Percentiles rank a stretch among this genome's conserved stretches.
Evolutionary conservation across 805 yeast species (phyloP).

Genomic region (Sugiyamaella floridensis): DNA sequence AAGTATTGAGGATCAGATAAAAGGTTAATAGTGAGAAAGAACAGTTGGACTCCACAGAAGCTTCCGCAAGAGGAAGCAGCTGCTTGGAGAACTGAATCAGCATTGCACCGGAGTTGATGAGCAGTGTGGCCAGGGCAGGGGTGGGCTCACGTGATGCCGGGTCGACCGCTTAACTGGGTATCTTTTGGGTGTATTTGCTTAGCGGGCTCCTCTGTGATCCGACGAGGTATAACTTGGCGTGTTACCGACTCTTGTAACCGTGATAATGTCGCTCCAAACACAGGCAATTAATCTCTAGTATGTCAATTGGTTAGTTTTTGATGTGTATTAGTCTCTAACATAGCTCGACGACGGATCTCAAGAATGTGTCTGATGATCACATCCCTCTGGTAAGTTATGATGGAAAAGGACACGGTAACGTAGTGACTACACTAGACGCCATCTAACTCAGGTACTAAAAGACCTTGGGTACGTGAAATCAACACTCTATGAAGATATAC

Average conservation of each 20-base stretch:
- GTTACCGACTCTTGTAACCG: neutral
- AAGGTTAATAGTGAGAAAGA: neutral
- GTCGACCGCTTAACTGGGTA: no score
- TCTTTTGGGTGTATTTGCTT: neutral
- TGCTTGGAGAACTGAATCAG: neutral
- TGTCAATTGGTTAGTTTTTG: neutral
- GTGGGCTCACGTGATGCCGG: neutral
- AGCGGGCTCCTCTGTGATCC: neutral
- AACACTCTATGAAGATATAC: conserved; percentile 21
- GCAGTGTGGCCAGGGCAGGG: neutral
- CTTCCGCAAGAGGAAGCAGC: neutral
- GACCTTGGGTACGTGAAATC: conserved; percentile 24
- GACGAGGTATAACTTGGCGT: no score
- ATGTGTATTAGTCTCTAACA: conserved; percentile 5
- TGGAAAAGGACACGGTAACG: neutral
- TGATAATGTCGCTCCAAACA: conserved; percentile 11
- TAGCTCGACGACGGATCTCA: conserved; percentile 27
- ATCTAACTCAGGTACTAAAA: conserved; percentile 16
- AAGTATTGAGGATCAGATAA: neutral
- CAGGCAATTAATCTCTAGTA: conserved; percentile 18
- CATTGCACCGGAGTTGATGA: neutral
- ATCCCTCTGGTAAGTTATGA: conserved; percentile 20
- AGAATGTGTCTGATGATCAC: conserved; percentile 28
- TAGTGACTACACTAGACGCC: neutral
- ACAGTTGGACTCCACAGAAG: neutral